Base-by-base conservation (phyloP, 805 yeast species). In the Ogataea populi-albae region DNA sequence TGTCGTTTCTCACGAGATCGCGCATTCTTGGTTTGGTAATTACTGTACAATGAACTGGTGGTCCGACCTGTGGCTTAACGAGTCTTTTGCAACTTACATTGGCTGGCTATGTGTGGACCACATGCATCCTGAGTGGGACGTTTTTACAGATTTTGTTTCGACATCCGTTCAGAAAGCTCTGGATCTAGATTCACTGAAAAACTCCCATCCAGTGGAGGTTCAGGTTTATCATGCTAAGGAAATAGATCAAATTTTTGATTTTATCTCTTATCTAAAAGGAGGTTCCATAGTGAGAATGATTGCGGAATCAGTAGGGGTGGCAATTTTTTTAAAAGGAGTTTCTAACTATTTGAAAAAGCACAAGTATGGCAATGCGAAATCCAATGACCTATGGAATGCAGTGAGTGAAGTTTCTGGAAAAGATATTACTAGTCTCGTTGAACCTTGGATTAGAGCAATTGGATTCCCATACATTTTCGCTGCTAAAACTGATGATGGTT, bases 11-110 rank as follows among this genome's bases (percentile, higher is more conserved):
- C 95, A 86, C 62, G 95, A 86, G 62, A 67, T 86, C 39, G 94
- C 94, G 8, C 95, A 86, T 61, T 93, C 86, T 57, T 86, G 95
- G 95, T 86, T 86, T 53, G 95, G 95, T 37, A 81, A 86, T 60
- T 71, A 82, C 49, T 91, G 85, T 42, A 86, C 95, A 30, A 86
- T 86, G 95, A 79, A 82, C 52, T 86, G 94, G 93, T 86, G 95
- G 95, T 86, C 86, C 50, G 93, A 84, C 51, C 69, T 86, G 47
- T 86, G 95, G 95, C 73, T 86, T 43, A 86, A 86, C 55, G 95
- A 86, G 63, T 93, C 94, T 10, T 86, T 86, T 63, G 95, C 95
- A 12, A 86, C 95, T 18, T 86, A 86, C 80, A 83, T 82, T 55
- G 85, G 87, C 3, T 81, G 74, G 71, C 64, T 71, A 35, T 80